phyloP scores from a whole-genome alignment of 108 stramenopile species.

The Fistulifera pelliculosa region DNA sequence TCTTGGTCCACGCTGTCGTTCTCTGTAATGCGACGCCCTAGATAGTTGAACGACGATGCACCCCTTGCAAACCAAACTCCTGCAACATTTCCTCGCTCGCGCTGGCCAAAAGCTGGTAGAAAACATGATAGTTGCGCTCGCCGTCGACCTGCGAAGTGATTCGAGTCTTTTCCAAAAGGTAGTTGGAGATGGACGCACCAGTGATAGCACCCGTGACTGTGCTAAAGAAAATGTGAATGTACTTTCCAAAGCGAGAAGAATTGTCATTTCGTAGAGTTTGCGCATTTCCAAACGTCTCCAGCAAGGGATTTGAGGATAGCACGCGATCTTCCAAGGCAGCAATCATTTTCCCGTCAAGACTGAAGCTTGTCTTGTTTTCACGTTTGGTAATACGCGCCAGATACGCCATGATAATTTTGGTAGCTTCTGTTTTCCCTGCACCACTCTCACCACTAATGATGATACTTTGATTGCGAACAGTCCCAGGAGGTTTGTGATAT shows the following conservation, averaged over 20 bases:
- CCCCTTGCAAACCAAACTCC: slow-evolving; percentile 55
- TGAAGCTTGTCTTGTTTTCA: slow-evolving; percentile 4
- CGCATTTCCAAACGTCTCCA: slow-evolving; percentile 91
- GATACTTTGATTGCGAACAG: slow-evolving; percentile 63
- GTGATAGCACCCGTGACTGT: slow-evolving; percentile 60
- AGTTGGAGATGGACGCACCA: slow-evolving; percentile 75
- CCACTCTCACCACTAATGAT: slow-evolving; percentile 88
- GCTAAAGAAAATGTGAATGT: slow-evolving; percentile 80
- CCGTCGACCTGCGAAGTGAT: slow-evolving; percentile 85
- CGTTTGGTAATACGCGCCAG: slow-evolving; percentile 74
- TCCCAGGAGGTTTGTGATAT: slow-evolving; percentile 24
- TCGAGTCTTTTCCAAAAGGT: slow-evolving; percentile 90
- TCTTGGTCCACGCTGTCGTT: slow-evolving; percentile 37
- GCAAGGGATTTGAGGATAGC: slow-evolving; percentile 83
- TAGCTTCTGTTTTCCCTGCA: slow-evolving; percentile 92
- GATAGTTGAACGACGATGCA: slow-evolving; percentile 50
- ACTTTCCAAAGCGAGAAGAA: slow-evolving; percentile 90
- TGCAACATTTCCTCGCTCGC: slow-evolving; percentile 35
- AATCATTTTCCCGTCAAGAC: slow-evolving; percentile 25
- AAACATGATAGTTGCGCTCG: slow-evolving; percentile 97
- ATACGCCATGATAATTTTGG: slow-evolving; percentile 94
- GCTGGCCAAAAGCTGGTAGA: slow-evolving; percentile 89
- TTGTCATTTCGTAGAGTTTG: slow-evolving; percentile 84
- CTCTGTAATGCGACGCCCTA: slow-evolving; percentile 30
- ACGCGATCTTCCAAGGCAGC: slow-evolving; percentile 84